Base-by-base conservation (phyloP, 441 rosid genomes). In the Theobroma grandiflorum region DNA sequence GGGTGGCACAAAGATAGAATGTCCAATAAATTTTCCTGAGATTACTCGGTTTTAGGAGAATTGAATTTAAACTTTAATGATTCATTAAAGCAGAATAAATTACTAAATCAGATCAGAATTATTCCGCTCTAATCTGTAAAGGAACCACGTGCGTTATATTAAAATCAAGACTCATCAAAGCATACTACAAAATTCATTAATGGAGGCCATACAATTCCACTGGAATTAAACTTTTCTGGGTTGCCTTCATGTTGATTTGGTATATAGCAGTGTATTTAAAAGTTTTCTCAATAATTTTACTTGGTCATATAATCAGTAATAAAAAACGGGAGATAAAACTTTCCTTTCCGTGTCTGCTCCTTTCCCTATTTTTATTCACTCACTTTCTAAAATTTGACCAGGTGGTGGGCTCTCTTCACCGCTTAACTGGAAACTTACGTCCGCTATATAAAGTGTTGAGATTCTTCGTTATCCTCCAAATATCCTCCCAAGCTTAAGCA, bases 371-470 rank as follows among this genome's bases (percentile, higher is more conserved):
- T 33, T 12, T 33, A 33, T 12, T 33, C 3, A 20, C 8, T 2
- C 37, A 11, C 55, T 45, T 68, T 12, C 6, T 67, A 6, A 42
- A 43, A 20, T n/a, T 67, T 67, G 52, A 43, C 72, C 53, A 10
- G 4, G 5, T 42, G 45, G 49, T 45, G 49, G 49, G 49, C 49
- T 45, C 49, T 6, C 8, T 45, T 45, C 49, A 68, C 73, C 35
- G 50, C 16, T 20, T 43, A 69, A 69, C 22, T 4, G 8, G 10
- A 45, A 69, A n/a, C 47, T 66, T 66, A 42, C 72, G 31, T 10
- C 47, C 63, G 52, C 63, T 37, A 35, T 72, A 52, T 72, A 72
- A 72, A 18, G 75, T 53, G 63, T 4, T 16, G 47, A 52, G 62
- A 72, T 50, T 72, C 75, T 52, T 4, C 0, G 1, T 31, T 52